Conservation (phyloP, 495 filamentous ascomycete genomes). For the Penicillium mononematosum region DNA sequence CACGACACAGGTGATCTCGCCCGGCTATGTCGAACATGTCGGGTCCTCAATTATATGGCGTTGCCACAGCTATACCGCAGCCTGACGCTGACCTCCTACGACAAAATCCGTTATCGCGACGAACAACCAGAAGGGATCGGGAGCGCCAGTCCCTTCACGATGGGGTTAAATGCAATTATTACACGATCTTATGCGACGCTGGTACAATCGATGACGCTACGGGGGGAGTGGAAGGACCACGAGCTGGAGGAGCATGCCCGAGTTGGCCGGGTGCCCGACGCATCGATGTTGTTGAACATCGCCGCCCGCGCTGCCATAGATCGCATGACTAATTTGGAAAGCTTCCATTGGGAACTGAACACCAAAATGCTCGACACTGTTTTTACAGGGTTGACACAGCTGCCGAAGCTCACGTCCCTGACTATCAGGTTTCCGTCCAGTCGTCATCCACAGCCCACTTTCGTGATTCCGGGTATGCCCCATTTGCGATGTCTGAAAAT, state of each 20-base stretch:
- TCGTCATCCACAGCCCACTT: constrained; percentile 58
- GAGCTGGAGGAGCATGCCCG: constrained; percentile 57
- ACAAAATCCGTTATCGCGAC: constrained; percentile 58
- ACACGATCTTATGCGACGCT: constrained; percentile 53
- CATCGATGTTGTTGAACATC: constrained; percentile 63
- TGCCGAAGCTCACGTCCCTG: constrained; percentile 51
- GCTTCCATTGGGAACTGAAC: constrained; percentile 62
- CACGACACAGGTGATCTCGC: constrained; percentile 58
- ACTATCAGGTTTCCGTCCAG: constrained; percentile 56
- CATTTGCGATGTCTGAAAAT: constrained; percentile 53
- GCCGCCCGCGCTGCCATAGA: constrained; percentile 58
- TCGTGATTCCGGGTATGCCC: constrained; percentile 56
- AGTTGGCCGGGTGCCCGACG: constrained; percentile 59
- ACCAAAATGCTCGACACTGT: constrained; percentile 62
- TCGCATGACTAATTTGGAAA: constrained; percentile 54
- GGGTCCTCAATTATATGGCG: constrained; percentile 64
- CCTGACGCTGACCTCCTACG: constrained; percentile 58
- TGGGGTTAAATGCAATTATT: constrained; percentile 61
- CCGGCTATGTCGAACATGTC: constrained; percentile 57
- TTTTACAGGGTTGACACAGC: constrained; percentile 53
- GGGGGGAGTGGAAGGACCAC: constrained; percentile 58
- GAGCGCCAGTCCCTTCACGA: constrained; percentile 59
- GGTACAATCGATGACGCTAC: constrained; percentile 52
- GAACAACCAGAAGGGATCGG: constrained; percentile 61
- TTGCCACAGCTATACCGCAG: constrained; percentile 59